Conservation (phyloP, 768 basidiomycete species). For the Gloeopeniophorella convolvens region DNA sequence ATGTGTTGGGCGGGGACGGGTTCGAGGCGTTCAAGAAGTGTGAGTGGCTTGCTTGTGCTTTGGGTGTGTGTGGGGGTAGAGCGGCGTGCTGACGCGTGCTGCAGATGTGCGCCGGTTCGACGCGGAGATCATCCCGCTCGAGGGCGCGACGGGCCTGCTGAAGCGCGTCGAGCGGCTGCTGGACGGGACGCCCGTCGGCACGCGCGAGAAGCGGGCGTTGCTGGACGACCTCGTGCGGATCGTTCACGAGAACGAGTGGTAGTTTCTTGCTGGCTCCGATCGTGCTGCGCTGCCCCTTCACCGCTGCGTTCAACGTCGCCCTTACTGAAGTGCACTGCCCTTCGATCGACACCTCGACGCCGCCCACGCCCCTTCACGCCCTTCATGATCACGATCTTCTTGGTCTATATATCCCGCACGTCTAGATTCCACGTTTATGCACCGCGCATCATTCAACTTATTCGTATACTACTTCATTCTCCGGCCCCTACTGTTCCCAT, state of each 20-base stretch:
- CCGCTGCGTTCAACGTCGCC: too few relatives aligned
- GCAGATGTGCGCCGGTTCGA: constrained; percentile 72
- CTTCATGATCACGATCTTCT: not conserved
- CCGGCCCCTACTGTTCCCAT: not conserved
- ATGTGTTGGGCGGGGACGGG: constrained; percentile 16
- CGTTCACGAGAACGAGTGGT: constrained; percentile 20
- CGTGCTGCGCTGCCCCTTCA: not conserved
- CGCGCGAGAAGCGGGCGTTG: constrained; percentile 34
- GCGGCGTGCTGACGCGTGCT: not conserved
- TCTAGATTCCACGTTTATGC: not conserved
- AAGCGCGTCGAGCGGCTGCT: constrained; percentile 56
- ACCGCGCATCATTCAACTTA: constrained; percentile 12
- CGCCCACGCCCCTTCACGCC: not conserved
- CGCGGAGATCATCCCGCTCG: constrained; percentile 65
- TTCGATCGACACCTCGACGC: not conserved
- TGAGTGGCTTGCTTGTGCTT: constrained; percentile 31
- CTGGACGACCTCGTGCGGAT: constrained; percentile 19
- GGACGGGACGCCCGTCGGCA: constrained; percentile 36
- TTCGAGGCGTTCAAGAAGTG: constrained; percentile 48
- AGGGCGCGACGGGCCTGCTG: constrained; percentile 68
- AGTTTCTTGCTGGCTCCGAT: not conserved
- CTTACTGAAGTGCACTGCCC: too few relatives aligned
- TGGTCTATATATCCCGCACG: constrained; percentile 9
- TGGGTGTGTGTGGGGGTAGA: too few relatives aligned
- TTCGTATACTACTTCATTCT: constrained; percentile 8